Base-by-base conservation (phyloP, 345 rosid species). In the Eucalyptus curtisii region DNA sequence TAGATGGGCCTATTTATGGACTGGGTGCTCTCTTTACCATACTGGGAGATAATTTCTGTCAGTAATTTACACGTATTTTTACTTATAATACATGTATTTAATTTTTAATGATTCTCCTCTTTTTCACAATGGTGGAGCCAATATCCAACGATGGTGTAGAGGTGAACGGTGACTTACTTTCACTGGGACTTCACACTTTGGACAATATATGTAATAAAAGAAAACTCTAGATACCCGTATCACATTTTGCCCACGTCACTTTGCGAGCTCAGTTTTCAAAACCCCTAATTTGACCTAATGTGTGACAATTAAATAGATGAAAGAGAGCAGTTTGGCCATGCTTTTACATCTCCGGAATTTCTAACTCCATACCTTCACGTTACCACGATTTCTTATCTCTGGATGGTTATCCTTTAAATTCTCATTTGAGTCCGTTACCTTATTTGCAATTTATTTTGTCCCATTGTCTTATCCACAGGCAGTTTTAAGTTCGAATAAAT, bases 351-450 rank as follows among this genome's bases (percentile, higher is more conserved):
- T 52, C 24, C 2, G 2, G 1, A 52, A 52, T 52, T 52, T 7
- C 57, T 52, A 52, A 52, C 57, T 52, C 57, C 5, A n/a, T 7
- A 52, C 4, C 0, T 52, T 52, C 57, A 19, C 5, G 0, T 52
- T 52, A 52, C 2, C 10, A 3, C 57, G 0, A 52, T 52, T 19
- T 52, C 57, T 52, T 52, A 52, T 52, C 57, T 52, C 25, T 52
- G 0, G 0, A 52, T 52, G 0, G 55, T 17, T 52, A 52, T 52
- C 57, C 57, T 20, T 52, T 52, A 20, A 16, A 52, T 52, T 52
- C 57, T 52, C 25, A 7, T 1, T 2, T 0, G 5, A 52, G 4
- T 52, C 2, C 0, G 25, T 20, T 52, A 8, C 57, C 57, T 52
- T 3, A 52, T 52, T 10, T 52, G 57, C 9, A 0, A 20, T 52